Conservation (phyloP, 192 early-diverging fungal genomes). For the Neocallimastix lanati region DNA sequence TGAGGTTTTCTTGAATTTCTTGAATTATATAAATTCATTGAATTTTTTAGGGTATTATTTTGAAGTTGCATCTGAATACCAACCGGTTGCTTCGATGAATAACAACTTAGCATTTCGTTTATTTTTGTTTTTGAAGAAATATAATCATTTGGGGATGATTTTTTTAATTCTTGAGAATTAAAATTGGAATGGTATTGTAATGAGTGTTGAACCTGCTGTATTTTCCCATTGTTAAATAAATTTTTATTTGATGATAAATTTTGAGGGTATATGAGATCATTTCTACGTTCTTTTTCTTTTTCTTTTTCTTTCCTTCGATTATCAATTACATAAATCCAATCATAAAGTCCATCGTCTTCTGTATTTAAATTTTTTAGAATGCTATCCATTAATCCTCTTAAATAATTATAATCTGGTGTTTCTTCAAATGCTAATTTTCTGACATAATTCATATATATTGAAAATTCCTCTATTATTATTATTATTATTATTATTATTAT, state of each 20-base stretch:
- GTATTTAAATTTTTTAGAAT: conserved; percentile 41
- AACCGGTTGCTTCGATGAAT: neutral
- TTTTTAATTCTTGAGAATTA: neutral
- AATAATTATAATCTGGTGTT: conserved; percentile 85
- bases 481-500: too few species aligned
- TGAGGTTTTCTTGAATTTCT: neutral
- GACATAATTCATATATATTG: conserved; percentile 71
- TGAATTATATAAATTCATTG: neutral
- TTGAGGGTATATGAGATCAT: neutral
- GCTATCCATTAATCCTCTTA: conserved; percentile 68
- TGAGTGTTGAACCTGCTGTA: neutral
- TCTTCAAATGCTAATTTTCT: conserved; percentile 88
- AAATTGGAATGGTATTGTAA: neutral
- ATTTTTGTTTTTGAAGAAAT: neutral
- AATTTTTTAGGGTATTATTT: neutral
- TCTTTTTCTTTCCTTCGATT: conserved; percentile 24
- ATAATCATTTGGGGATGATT: neutral
- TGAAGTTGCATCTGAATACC: neutral
- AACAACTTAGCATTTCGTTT: neutral
- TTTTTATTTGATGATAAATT: neutral
- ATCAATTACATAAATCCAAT: conserved; percentile 66
- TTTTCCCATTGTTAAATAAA: neutral
- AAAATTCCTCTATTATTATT: conserved; percentile 63
- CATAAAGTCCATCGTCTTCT: conserved; percentile 78
- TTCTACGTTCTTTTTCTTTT: conserved; percentile 8